phyloP scores from a whole-genome alignment of 2,329 filamentous ascomycete genomes.

The Incumbomyces lentus region DNA sequence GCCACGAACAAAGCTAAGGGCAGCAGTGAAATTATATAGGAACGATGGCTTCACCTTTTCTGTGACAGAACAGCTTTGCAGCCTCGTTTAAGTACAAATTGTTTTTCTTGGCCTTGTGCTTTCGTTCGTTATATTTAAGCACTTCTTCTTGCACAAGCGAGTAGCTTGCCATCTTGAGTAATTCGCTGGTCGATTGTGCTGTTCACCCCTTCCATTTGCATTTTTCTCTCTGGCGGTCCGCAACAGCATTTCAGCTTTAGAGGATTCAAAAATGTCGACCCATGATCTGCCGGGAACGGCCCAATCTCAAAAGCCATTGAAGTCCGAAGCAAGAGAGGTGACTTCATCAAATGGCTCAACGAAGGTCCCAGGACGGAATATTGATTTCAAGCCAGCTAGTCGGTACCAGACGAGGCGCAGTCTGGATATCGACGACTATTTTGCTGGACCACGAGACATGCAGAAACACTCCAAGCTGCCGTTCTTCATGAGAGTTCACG shows the following conservation, averaged over 20 bases:
- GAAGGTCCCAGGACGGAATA: conserved; percentile 3
- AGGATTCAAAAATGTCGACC: neutral
- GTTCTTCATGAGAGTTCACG: conserved; percentile 63
- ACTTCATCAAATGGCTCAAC: conserved; percentile 12
- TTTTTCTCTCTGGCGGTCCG: neutral
- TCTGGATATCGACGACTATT: conserved; percentile 51
- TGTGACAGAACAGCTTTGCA: too few relatives aligned
- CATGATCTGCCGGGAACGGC: neutral
- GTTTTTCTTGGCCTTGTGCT: neutral
- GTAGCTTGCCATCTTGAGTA: neutral
- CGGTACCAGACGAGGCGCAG: conserved; percentile 25
- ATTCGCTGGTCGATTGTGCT: neutral
- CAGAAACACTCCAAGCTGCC: conserved; percentile 68
- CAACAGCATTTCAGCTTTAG: neutral
- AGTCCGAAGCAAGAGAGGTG: conserved; percentile 3
- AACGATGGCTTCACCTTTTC: too few relatives aligned
- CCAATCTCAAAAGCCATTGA: neutral
- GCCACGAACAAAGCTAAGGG: too few relatives aligned
- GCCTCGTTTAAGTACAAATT: too few relatives aligned
- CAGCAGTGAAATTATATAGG: too few relatives aligned
- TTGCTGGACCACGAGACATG: conserved; percentile 55
- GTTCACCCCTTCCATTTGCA: neutral
- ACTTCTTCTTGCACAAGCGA: neutral
- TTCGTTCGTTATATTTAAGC: neutral
- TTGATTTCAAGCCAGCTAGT: conserved; percentile 2